Base-by-base conservation (phyloP, 2,329 filamentous ascomycete species). In the Pseudogymnoascus sp. region DNA sequence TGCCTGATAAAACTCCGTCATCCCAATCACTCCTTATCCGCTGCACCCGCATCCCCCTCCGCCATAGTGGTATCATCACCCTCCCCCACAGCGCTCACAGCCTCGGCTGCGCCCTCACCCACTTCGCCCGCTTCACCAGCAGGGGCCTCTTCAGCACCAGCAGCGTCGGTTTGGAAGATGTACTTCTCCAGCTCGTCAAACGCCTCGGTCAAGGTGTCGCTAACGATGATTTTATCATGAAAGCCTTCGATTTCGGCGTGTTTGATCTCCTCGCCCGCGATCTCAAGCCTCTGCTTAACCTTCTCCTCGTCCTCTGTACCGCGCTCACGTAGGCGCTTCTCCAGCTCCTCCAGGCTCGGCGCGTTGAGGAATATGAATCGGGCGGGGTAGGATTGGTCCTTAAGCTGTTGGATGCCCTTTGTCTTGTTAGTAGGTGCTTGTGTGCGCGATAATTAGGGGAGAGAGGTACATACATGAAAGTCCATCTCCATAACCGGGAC, bases 401-500 rank as follows among this genome's bases (percentile, higher is more conserved):
- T 84, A 64, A 82, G 79, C 68, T 83, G 82, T 68, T 83, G 79
- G 5, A 80, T 78, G 22, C 81, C 80, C 83, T 85, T 33, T 3
- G 52, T 5, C 14, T 62, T 22, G 36, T 61, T 62, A 65, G 60
- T 36, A 22, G 36, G 28, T 63, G 30, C 14, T 55, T 60, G n/a
- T 60, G 19, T n/a, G 30, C 7, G 22, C 9, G 2, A 12, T 28
- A 38, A 2, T 16, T 42, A 19, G 3, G 23, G 22, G n/a, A 33
- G 25, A 3, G 35, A 33, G 5, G 25, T 62, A 71, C 76, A 74
- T 76, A 84, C 84, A 70, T 84, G 78, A 14, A 75, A 68, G 62
- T 81, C 78, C 68, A 86, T 75, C 64, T 79, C 76, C 66, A 85
- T 76, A 2, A 87, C 66, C 1, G 84, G 80, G 30, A 92, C 82